These are phyloP conservation scores for Xylaria sp. DNA, from an alignment of 2,329 filamentous ascomycete species.

Conservation along the genomic window DNA sequence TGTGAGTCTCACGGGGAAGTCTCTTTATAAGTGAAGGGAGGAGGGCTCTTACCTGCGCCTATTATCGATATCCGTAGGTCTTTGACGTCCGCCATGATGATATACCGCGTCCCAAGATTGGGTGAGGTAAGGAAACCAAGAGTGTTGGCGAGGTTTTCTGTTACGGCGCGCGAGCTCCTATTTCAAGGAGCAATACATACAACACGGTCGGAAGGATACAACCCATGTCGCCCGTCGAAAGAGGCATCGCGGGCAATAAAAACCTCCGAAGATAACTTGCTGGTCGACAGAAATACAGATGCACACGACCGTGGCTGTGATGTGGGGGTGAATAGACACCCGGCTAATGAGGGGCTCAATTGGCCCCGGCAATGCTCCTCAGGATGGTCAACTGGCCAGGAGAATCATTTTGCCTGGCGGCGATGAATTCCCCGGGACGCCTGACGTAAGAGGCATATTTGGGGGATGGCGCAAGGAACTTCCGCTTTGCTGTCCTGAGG, in stretches of 20 bases:
- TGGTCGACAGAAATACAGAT: not conserved
- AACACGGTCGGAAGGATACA: slow-evolving; percentile 12
- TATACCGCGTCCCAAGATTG: slow-evolving; percentile 16
- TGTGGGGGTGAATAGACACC: slow-evolving; percentile 40
- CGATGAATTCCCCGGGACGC: not conserved
- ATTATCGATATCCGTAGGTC: slow-evolving; percentile 57
- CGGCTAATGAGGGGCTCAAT: slow-evolving; percentile 46
- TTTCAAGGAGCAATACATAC: slow-evolving; percentile 20
- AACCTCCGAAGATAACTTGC: slow-evolving; percentile 23
- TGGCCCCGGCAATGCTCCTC: slow-evolving; percentile 39
- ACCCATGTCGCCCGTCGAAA: not conserved
- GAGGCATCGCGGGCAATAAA: slow-evolving; percentile 34
- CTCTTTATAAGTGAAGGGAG: not conserved
- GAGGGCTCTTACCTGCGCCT: slow-evolving; percentile 56
- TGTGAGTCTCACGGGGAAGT: not conserved
- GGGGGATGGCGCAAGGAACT: slow-evolving; percentile 12
- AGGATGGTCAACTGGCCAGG: slow-evolving; percentile 36
- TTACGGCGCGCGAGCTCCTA: slow-evolving; percentile 16
- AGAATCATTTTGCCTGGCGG: slow-evolving; percentile 44
- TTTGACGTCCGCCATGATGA: slow-evolving; percentile 48
- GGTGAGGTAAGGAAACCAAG: not conserved
- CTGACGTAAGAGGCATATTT: not conserved
- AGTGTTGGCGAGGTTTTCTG: not conserved
- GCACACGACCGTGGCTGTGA: slow-evolving; percentile 19
- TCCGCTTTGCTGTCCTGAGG: not conserved